A percentile compares a stretch with the other conserved stretches of the same genome.
Evolutionary conservation across 2,329 filamentous ascomycete genomes (phyloP).

Genomic region (Aureobasidium leucospermi): DNA sequence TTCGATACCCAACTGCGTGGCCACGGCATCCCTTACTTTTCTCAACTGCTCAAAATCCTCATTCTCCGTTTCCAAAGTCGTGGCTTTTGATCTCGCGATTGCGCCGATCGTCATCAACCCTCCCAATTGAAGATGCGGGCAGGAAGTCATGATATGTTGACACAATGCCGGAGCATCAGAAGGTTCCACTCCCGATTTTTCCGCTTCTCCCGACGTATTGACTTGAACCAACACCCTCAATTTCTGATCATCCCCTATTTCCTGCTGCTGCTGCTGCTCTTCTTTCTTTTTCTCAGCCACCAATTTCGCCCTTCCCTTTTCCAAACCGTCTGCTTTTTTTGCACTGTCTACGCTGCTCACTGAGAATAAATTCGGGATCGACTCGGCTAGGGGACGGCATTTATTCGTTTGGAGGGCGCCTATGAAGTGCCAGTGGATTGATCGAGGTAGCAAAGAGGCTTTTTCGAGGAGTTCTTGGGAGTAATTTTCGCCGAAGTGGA

Average conservation of each 20-base stretch:
- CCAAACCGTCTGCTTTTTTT: constrained; percentile 80
- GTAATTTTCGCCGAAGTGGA: constrained; percentile 97
- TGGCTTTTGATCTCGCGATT: constrained; percentile 74
- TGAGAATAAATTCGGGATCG: constrained; percentile 81
- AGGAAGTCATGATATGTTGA: constrained; percentile 60
- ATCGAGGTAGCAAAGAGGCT: constrained; percentile 65
- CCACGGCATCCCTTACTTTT: constrained; percentile 64
- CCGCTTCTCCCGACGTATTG: constrained; percentile 84
- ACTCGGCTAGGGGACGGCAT: constrained; percentile 73
- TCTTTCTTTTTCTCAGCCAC: constrained; percentile 29
- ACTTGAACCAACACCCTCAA: constrained; percentile 83
- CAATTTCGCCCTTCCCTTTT: constrained; percentile 64
- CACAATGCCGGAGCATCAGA: constrained; percentile 58
- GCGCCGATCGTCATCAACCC: constrained; percentile 97
- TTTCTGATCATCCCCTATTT: constrained; percentile 22
- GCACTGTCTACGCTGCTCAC: constrained; percentile 82
- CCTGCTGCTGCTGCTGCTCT: no score
- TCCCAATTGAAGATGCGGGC: constrained; percentile 64
- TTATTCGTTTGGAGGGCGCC: constrained; percentile 90
- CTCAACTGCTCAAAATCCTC: constrained; percentile 73
- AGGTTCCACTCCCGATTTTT: constrained; percentile 76
- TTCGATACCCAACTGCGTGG: constrained; percentile 50
- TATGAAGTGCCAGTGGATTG: constrained; percentile 93
- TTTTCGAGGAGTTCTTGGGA: constrained; percentile 75
- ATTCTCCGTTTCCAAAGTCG: constrained; percentile 69